These are phyloP conservation scores for Blastosporella zonata DNA, from an alignment of 1,284 basidiomycete genomes.

Conservation along the genomic window DNA sequence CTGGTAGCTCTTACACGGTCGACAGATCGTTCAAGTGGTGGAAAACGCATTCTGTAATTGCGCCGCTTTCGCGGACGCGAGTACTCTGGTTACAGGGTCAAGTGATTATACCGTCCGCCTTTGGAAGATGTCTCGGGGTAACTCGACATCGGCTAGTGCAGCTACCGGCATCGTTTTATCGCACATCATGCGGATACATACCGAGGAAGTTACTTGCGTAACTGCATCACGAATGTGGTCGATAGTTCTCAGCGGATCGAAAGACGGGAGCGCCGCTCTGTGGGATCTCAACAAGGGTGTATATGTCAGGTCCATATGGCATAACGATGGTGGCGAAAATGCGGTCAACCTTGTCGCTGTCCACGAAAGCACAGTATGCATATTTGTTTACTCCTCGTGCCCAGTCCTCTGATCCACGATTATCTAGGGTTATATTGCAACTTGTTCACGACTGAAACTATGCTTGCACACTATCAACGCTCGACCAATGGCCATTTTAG, in stretches of 20 bases:
- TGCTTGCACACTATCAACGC: conserved; percentile 84
- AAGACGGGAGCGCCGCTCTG: conserved; percentile 80
- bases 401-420: conserved; percentile 1
- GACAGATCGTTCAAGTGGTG: conserved; percentile 70
- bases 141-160: conserved; percentile 16
- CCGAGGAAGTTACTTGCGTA: conserved; percentile 64
- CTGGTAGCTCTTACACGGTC: neutral
- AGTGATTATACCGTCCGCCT: conserved; percentile 74
- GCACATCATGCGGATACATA: conserved; percentile 79
- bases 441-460: conserved; percentile 66
- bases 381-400: neutral
- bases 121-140: conserved; percentile 60
- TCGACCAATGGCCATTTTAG: conserved; percentile 63
- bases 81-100: conserved; percentile 74
- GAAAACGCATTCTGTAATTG: conserved; percentile 74
- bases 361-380: conserved; percentile 80
- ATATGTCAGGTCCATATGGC: conserved; percentile 76
- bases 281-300: conserved; percentile 89
- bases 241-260: conserved; percentile 79
- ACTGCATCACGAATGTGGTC: conserved; percentile 83
- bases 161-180: conserved; percentile 44
- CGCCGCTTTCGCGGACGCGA: conserved; percentile 72
- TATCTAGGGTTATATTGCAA: conserved; percentile 75
- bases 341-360: conserved; percentile 73
- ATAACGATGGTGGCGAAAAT: conserved; percentile 45